Percentiles rank a stretch among this genome's conserved stretches.
Conservation (phyloP, 371 early-diverging fungal species). For the Mucor sp. region DNA sequence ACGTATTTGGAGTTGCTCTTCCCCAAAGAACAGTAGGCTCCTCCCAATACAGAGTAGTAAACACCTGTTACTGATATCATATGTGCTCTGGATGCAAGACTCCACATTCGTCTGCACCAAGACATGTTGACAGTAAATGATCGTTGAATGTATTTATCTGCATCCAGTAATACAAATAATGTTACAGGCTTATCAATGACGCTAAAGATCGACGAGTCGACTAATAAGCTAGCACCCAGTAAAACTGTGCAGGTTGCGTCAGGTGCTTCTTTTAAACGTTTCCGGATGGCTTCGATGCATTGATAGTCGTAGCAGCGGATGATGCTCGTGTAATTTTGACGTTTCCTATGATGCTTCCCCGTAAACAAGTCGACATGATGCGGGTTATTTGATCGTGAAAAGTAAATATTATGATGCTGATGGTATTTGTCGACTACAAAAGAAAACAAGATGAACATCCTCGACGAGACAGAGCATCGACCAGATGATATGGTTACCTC, state of each 20-base stretch:
- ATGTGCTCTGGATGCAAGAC: constrained; percentile 31
- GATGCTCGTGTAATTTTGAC: not conserved
- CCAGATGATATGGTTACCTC: not conserved
- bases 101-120: constrained; percentile 37
- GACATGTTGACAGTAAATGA: constrained; percentile 11
- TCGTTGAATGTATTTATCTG: not conserved
- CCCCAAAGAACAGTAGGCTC: constrained; percentile 54
- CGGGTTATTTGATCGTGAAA: not conserved
- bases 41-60: constrained; percentile 53
- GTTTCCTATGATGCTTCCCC: not conserved
- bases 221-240: not conserved
- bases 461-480: not conserved
- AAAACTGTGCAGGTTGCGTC: not conserved
- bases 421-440: not conserved
- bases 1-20: constrained; percentile 46
- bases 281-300: not conserved
- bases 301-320: not conserved
- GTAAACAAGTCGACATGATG: not conserved
- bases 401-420: not conserved
- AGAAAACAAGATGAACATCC: not conserved
- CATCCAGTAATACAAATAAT: constrained; percentile 1
- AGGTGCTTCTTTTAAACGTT: not conserved
- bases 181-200: not conserved
- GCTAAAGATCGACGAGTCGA: no score
- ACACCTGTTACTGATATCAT: constrained; percentile 42